Percentiles rank a stretch among this genome's conserved stretches.
Evolutionary conservation across 176 grass and related monocot species (phyloP).

Genomic region (Carex pumila): DNA sequence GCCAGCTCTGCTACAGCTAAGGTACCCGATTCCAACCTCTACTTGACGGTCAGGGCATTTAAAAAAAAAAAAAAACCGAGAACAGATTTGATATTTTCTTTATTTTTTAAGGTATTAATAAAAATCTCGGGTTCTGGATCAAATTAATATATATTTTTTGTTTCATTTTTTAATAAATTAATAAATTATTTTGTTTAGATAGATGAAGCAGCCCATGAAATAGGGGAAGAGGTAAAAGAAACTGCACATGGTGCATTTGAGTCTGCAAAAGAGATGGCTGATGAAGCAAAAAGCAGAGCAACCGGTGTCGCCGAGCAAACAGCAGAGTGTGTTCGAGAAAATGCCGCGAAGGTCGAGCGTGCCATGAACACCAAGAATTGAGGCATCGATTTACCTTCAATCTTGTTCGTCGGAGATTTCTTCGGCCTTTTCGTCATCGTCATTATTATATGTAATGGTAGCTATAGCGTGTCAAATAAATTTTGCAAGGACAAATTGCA

Average conservation of each 20-base stretch:
- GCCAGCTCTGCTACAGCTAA: background rate
- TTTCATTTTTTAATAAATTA: background rate
- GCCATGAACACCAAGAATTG: background rate
- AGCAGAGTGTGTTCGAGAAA: background rate
- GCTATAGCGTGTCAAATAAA: too few species aligned
- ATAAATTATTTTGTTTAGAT: background rate
- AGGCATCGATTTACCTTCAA: background rate
- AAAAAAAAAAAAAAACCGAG: too few species aligned
- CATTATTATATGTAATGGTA: background rate
- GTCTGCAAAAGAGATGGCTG: background rate
- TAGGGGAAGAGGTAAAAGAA: background rate
- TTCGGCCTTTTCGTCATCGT: background rate
- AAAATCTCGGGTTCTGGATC: background rate
- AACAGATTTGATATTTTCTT: too few species aligned
- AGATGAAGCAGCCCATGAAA: background rate
- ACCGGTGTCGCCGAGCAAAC: background rate
- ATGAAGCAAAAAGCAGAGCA: background rate
- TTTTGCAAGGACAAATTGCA: too few species aligned
- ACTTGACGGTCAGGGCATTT: too few species aligned
- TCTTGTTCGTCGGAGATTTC: background rate
- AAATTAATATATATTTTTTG: background rate
- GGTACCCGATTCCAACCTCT: background rate
- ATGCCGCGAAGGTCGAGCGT: background rate
- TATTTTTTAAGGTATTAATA: too few species aligned
- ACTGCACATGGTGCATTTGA: background rate